Percentiles rank a stretch among this genome's conserved stretches.
Evolutionary conservation across 2,329 filamentous ascomycete genomes (phyloP).

Genomic region (Fusarium aywerte): DNA sequence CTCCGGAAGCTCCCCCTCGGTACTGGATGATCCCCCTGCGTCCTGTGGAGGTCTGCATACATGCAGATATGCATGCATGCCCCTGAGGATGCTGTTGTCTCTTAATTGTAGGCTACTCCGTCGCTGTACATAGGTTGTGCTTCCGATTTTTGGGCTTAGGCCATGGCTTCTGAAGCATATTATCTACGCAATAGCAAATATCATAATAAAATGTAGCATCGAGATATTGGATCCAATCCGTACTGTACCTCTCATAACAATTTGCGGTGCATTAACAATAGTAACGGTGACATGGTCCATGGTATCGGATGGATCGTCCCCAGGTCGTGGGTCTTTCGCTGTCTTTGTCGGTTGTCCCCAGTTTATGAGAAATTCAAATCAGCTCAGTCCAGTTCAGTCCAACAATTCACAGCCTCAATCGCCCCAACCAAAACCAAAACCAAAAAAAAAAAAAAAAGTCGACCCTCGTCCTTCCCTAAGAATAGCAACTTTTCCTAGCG

Average conservation of each 20-base stretch:
- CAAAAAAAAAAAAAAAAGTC: conserved; percentile 18
- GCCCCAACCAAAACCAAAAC: conserved; percentile 34
- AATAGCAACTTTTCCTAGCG: conserved; percentile 41
- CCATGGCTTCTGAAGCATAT: conserved; percentile 11
- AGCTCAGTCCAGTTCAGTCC: conserved; percentile 1
- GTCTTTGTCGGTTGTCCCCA: conserved; percentile 14
- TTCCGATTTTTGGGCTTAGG: neutral
- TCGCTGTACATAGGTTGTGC: conserved; percentile 8
- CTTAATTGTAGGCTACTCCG: neutral
- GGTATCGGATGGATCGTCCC: conserved; percentile 44
- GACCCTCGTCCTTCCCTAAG: conserved; percentile 27
- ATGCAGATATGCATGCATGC: conserved; percentile 23
- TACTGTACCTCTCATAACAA: neutral
- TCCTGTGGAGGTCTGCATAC: conserved; percentile 23
- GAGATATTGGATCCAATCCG: neutral
- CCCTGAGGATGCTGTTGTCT: conserved; percentile 23
- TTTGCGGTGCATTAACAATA: neutral
- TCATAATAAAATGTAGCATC: neutral
- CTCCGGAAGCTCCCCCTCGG: conserved; percentile 29
- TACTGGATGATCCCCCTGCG: conserved; percentile 38
- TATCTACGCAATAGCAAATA: neutral
- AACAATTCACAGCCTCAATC: conserved; percentile 44
- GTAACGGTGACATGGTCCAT: conserved; percentile 8
- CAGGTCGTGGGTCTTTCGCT: conserved; percentile 35
- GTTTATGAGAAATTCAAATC: conserved; percentile 7